Percentiles rank a stretch among this genome's conserved stretches.
Conservation (phyloP, 2,329 filamentous ascomycete species). For the Graphilbum fragrans region DNA sequence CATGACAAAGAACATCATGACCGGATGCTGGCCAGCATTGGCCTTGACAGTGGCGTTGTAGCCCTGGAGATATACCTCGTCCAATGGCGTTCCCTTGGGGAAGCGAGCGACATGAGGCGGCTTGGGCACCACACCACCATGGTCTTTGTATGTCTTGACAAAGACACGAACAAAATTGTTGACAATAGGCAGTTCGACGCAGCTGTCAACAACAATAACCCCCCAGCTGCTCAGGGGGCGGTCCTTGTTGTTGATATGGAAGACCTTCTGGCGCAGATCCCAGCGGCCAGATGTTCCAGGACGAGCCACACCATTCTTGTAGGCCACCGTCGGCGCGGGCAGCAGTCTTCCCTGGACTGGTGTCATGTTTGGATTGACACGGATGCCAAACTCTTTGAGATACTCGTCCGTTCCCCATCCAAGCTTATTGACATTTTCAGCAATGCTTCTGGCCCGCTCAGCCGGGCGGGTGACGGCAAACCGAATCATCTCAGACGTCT, state of each 20-base stretch:
- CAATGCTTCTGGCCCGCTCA: conserved; percentile 56
- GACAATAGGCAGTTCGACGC: conserved; percentile 40
- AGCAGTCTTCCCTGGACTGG: conserved; percentile 60
- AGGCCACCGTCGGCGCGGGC: conserved; percentile 58
- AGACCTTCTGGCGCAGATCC: conserved; percentile 76
- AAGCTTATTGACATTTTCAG: conserved; percentile 52
- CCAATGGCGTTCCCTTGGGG: conserved; percentile 9
- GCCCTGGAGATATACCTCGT: conserved; percentile 39
- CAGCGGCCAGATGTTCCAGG: conserved; percentile 65
- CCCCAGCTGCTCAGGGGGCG: conserved; percentile 60
- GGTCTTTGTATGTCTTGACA: conserved; percentile 30
- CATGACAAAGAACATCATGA: conserved; percentile 72
- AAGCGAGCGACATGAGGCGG: conserved; percentile 19
- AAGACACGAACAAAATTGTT: conserved; percentile 42
- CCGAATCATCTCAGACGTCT: conserved; percentile 84
- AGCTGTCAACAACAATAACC: conserved; percentile 52
- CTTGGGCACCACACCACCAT: conserved; percentile 34
- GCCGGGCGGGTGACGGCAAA: conserved; percentile 72
- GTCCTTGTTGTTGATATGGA: conserved; percentile 49
- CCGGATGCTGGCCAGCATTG: conserved; percentile 43
- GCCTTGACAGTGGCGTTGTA: conserved; percentile 42
- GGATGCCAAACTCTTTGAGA: conserved; percentile 61
- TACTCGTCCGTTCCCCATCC: conserved; percentile 58
- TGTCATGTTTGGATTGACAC: conserved; percentile 53
- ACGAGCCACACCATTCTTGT: conserved; percentile 42